Conservation (phyloP, 164 flowering plant species). For the Annona squamosa region DNA sequence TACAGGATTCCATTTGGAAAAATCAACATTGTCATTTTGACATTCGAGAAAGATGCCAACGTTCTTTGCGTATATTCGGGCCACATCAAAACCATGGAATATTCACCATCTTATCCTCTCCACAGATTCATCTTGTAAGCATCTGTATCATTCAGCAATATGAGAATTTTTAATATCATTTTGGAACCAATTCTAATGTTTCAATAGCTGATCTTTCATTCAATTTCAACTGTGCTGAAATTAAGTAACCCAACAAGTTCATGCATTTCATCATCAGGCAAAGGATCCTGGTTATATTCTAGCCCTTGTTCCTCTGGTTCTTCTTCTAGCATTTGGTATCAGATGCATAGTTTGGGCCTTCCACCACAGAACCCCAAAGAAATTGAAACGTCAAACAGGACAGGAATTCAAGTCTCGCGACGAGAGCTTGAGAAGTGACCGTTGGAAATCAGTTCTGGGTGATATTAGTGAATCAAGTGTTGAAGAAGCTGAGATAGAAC, state of each 20-base stretch:
- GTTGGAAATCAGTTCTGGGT: constrained; percentile 44
- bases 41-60: constrained; percentile 7
- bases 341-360: constrained; percentile 33
- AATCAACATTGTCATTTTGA: constrained; percentile 2
- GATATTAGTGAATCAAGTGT: constrained; percentile 31
- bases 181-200: neutral
- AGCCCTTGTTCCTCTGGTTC: constrained; percentile 51
- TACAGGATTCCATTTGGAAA: constrained; percentile 14
- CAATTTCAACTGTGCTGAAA: constrained; percentile 3
- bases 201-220: constrained; percentile 8
- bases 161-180: neutral
- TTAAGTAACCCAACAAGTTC: constrained; percentile 19
- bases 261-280: constrained; percentile 41
- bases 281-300: constrained; percentile 42
- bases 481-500: constrained; percentile 19
- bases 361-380: constrained; percentile 17
- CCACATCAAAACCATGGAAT: constrained; percentile 9
- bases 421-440: constrained; percentile 20
- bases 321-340: constrained; percentile 50
- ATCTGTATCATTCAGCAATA: constrained; percentile 1
- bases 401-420: constrained; percentile 17
- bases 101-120: constrained; percentile 13
- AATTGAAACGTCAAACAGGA: constrained; percentile 13
- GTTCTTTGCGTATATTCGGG: constrained; percentile 9
- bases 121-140: constrained; percentile 22